Evolutionary conservation across 192 early-diverging fungal genomes (phyloP), one percentile per base, ranked within the genome.

Genomic region (Backusella westeae): DNA sequence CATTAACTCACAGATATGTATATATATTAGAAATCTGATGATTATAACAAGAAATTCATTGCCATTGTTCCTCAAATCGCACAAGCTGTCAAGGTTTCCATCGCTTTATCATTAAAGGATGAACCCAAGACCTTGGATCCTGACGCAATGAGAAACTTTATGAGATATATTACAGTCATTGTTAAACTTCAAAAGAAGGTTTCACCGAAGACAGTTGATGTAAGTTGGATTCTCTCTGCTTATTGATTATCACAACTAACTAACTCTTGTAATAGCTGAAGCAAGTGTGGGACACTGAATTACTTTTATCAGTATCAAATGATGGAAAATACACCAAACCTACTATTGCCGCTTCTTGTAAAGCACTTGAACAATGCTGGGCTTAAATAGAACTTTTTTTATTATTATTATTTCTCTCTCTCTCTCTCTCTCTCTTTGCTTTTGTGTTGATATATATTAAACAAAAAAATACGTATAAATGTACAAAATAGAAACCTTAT

Each of bases 211-310:
- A 38, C 53, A 73, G 36, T 38, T 53, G 46, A 59, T 63, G 63
- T 75, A 63, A 66, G 63, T 67, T 29, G 6, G 19, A 8, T 66
- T 42, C 9, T 70, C 15, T 35, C 14, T 36, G 6, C 19, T 21
- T 44, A 56, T 14, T 34, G 38, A 1, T 12, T 32, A 35, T 52
- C 34, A 17, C 9, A 29, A 14, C 35, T 65, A 10, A 59, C 14
- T 65, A 35, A 73, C 32, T 32, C 39, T 59, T 23, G 36, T 36
- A 39, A 36, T 52, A 72, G 70, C 39, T 72, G 44, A 72, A 72
- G 39, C 15, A 29, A 29, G 26, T 72, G 70, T 72, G 70, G 70
- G 70, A 72, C 21, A 52, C 70, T 46, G 70, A 72, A 34, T 32
- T 72, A 14, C 49, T 72, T 46, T 15, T 49, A 6, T 72, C 70